Evolutionary conservation across 208 protist genomes (phyloP).

Genomic region (Crithidia acanthocephali): DNA sequence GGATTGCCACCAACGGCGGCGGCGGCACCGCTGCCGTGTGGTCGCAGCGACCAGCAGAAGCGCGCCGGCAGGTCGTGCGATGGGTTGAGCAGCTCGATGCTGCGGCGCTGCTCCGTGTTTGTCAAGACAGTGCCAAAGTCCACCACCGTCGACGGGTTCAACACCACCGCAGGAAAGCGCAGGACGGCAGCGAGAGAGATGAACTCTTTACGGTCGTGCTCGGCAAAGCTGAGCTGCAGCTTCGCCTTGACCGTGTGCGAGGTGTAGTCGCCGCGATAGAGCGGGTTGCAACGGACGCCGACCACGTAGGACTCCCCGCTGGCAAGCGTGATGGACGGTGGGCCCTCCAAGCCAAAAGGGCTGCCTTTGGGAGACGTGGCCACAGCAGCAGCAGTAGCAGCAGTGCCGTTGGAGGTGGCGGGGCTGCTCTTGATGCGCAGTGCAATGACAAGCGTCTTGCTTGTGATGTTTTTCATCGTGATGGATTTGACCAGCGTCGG

Average conservation of each 20-base stretch:
- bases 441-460: conserved; percentile 73
- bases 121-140: conserved; percentile 95
- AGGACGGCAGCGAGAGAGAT: conserved; percentile 84
- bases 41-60: conserved; percentile 79
- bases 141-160: conserved; percentile 62
- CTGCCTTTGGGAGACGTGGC: conserved; percentile 17
- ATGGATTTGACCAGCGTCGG: conserved; percentile 65
- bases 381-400: not conserved
- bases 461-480: conserved; percentile 90
- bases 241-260: conserved; percentile 76
- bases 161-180: conserved; percentile 87
- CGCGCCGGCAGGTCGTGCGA: conserved; percentile 70
- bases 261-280: conserved; percentile 78
- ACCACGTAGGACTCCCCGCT: conserved; percentile 83
- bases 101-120: conserved; percentile 82
- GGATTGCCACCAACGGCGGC: not conserved
- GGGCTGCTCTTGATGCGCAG: conserved; percentile 55
- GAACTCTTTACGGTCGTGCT: conserved; percentile 90
- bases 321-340: conserved; percentile 60
- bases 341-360: conserved; percentile 81
- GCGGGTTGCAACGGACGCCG: conserved; percentile 85
- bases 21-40: not conserved
- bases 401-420: not conserved
- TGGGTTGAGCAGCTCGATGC: conserved; percentile 84
- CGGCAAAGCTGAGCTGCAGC: conserved; percentile 84